Base-by-base conservation (phyloP, 2,329 filamentous ascomycete genomes). In the Hypoxylon rubiginosum region DNA sequence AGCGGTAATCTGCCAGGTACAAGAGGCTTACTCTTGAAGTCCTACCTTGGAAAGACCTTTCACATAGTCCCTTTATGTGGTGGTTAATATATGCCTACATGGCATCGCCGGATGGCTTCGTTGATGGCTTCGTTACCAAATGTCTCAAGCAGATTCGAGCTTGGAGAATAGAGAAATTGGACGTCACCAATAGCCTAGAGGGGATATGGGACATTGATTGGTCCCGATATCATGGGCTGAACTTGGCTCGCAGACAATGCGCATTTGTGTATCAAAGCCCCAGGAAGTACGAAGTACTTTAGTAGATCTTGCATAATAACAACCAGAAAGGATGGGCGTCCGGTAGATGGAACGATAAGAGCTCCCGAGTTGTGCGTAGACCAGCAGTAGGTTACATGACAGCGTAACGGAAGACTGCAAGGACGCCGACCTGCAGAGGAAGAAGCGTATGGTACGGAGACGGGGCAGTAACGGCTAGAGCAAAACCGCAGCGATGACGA, bases 161-260 rank as follows among this genome's bases (percentile, higher is more conserved):
- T 36, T 57, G 45, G 41, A 32, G 39, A 62, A 58, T 55, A 39
- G 41, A 32, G 39, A 62, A 60, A 54, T 54, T 64, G 58, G 62
- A 58, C n/a, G 43, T 51, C 52, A 53, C 30, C 64, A 65, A 65
- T 64, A 58, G 50, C 46, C 56, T 54, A 19, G 36, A 45, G 41
- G 41, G 19, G 36, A 34, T 13, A 34, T 43, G 34, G 9, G 15
- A 24, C 32, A 26, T 45, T 69, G 62, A 69, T 69, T 69, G 67
- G 67, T 63, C 60, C 61, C 64, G n/a, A 62, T 32, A 36, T 41
- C 39, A 63, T 58, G 58, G 58, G 61, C 62, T 65, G 62, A 65
- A 62, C 49, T 55, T 39, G 55, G 57, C 36, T 64, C 54, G 67
- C 52, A 63, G 63, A 46, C 45, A 36, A 57, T 49, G 21, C 41